A percentile compares a stretch with the other conserved stretches of the same genome.
phyloP scores from a whole-genome alignment of 768 basidiomycete species.

The Cystofilobasidium macerans region DNA sequence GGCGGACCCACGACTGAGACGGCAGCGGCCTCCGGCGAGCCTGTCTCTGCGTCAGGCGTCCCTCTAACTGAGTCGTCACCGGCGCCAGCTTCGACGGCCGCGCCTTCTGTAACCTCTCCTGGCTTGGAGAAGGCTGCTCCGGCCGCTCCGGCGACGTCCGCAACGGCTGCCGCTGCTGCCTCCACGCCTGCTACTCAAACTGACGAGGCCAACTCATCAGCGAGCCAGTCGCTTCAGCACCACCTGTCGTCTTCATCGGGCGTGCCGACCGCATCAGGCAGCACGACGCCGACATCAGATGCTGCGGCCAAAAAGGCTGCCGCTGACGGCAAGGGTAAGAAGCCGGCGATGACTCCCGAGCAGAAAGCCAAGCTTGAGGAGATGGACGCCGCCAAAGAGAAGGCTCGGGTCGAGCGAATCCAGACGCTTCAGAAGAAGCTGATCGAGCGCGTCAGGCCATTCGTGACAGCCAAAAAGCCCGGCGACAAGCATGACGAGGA shows the following conservation, averaged over 20 bases:
- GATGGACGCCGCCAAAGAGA: conserved; percentile 67
- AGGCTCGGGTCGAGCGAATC: conserved; percentile 51
- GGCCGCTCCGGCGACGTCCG: conserved; percentile 11
- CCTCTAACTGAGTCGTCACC: conserved; percentile 27
- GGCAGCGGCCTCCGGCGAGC: neutral
- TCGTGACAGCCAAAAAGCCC: conserved; percentile 58
- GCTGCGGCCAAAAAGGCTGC: conserved; percentile 25
- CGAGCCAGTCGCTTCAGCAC: conserved; percentile 18
- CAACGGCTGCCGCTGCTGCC: conserved; percentile 23
- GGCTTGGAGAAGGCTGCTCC: neutral
- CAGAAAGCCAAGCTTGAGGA: conserved; percentile 73
- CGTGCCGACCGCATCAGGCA: conserved; percentile 28
- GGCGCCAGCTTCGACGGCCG: conserved; percentile 25
- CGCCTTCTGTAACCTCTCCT: neutral
- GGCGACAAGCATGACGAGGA: conserved; percentile 54
- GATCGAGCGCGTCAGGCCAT: conserved; percentile 71
- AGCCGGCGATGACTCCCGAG: conserved; percentile 57
- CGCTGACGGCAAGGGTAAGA: conserved; percentile 28
- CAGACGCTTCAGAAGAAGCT: conserved; percentile 64
- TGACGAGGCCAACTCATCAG: conserved; percentile 17
- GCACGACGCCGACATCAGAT: conserved; percentile 22
- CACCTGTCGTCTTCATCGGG: conserved; percentile 25
- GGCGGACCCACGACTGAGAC: conserved; percentile 15
- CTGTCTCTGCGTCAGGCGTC: conserved; percentile 27
- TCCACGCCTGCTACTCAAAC: conserved; percentile 25